These are phyloP conservation scores for Butyriboletus loyo DNA, from an alignment of 768 basidiomycete genomes.

Conservation along the genomic window DNA sequence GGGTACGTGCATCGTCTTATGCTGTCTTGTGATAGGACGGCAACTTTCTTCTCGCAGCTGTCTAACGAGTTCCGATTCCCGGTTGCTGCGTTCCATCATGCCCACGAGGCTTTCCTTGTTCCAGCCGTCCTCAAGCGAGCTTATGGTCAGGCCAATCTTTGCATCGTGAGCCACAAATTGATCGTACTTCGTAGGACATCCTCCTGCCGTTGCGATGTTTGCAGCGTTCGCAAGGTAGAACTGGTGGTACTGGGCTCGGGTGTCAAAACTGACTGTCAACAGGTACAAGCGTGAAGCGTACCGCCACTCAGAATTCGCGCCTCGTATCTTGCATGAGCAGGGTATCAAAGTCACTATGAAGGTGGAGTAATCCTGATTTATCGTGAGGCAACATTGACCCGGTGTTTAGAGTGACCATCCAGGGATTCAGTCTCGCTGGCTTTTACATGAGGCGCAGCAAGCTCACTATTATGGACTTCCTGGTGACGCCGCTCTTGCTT, in stretches of 20 bases:
- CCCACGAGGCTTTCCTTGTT: conserved; percentile 79
- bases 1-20: conserved; percentile 39
- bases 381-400: not conserved
- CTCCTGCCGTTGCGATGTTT: conserved; percentile 73
- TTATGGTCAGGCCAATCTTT: conserved; percentile 42
- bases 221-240: conserved; percentile 49
- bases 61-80: conserved; percentile 82
- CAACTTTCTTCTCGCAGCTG: conserved; percentile 37
- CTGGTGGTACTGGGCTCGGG: not conserved
- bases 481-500: conserved; percentile 62
- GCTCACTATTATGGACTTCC: conserved; percentile 79
- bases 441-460: conserved; percentile 83
- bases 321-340: conserved; percentile 48
- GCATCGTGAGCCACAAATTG: not conserved
- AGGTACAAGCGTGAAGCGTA: conserved; percentile 59
- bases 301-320: conserved; percentile 55
- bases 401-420: conserved; percentile 63
- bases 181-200: conserved; percentile 31
- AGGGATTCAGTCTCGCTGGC: conserved; percentile 63
- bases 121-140: conserved; percentile 68
- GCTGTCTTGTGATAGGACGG: not conserved
- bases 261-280: not conserved
- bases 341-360: conserved; percentile 54
- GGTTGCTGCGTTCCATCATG: conserved; percentile 74
- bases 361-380: conserved; percentile 22